phyloP scores from a whole-genome alignment of 2,329 filamentous ascomycete genomes.

The Fusarium udum region DNA sequence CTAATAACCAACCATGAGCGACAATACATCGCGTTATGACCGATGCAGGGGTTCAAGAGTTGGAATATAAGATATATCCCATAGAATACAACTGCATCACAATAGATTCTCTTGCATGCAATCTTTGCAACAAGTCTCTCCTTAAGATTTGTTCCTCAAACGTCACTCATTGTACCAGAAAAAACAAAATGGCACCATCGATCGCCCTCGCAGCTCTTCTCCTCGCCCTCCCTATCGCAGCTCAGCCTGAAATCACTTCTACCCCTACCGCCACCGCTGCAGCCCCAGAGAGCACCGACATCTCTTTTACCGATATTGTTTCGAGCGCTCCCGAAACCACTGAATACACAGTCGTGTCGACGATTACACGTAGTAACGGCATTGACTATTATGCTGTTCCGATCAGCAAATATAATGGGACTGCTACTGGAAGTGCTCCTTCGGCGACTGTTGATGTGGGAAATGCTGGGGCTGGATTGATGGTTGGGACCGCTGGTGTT shows the following conservation, averaged over 20 bases:
- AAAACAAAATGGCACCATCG: background rate
- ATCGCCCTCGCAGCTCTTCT: background rate
- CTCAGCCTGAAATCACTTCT: background rate
- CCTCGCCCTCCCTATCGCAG: background rate
- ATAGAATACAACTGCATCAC: too few relatives aligned
- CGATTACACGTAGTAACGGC: background rate
- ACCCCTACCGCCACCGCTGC: fast-evolving
- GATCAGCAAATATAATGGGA: background rate
- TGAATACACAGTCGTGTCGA: background rate
- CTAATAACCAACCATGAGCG: too few relatives aligned
- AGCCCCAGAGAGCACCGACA: background rate
- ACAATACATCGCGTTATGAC: background rate
- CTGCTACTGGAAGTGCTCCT: background rate
- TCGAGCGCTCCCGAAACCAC: background rate
- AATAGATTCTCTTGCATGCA: too few relatives aligned
- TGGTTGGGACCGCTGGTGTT: background rate
- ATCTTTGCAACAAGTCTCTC: background rate
- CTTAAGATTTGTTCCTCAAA: background rate
- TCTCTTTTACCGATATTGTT: background rate
- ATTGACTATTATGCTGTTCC: background rate
- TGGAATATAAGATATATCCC: background rate
- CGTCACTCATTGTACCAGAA: background rate
- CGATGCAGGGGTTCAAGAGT: fast-evolving
- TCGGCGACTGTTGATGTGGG: background rate
- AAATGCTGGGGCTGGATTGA: background rate